These are phyloP conservation scores for Aspergillus awamori DNA, from an alignment of 2,329 filamentous ascomycete species.

Conservation along the genomic window DNA sequence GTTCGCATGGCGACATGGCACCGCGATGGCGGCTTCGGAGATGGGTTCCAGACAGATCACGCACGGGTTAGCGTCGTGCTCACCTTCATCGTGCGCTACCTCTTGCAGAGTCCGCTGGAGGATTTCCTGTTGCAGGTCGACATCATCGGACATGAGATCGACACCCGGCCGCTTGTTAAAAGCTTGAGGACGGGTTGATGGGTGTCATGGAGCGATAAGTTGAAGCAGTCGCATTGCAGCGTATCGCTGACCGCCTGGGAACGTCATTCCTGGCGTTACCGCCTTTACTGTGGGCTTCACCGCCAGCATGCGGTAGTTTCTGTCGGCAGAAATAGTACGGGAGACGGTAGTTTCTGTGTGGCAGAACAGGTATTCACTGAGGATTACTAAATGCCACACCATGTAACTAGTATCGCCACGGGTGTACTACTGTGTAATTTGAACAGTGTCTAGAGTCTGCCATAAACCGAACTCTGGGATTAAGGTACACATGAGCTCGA, in stretches of 20 bases:
- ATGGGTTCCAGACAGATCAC: conserved; percentile 85
- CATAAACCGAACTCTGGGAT: too few relatives aligned
- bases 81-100: conserved; percentile 40
- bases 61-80: conserved; percentile 59
- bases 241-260: background rate
- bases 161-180: background rate
- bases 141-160: conserved; percentile 43
- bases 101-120: conserved; percentile 50
- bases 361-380: background rate
- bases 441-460: too few relatives aligned
- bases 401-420: background rate
- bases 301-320: background rate
- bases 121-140: conserved; percentile 46
- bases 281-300: background rate
- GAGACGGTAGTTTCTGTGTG: background rate
- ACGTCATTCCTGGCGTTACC: background rate
- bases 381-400: background rate
- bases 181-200: background rate
- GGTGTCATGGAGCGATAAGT: background rate
- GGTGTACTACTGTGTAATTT: background rate
- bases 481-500: background rate
- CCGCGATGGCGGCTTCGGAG: conserved; percentile 69
- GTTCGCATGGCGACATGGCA: conserved; percentile 75
- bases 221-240: background rate
- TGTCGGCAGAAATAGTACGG: background rate